These are phyloP conservation scores for Graphiopsis chlorocephala DNA, from an alignment of 2,329 filamentous ascomycete species.

Conservation along the genomic window DNA sequence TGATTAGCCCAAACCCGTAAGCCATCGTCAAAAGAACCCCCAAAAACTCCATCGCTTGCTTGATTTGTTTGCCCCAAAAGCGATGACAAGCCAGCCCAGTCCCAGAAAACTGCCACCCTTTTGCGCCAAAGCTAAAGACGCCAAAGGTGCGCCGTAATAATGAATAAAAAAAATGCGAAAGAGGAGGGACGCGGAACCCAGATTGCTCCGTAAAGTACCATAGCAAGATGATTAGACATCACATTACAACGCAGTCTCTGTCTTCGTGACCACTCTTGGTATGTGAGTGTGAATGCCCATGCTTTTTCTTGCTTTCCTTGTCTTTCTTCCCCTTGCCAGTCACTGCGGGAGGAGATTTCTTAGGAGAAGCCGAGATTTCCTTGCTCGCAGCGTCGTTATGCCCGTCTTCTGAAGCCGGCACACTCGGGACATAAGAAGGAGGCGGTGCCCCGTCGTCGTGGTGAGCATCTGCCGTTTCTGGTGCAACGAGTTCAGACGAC, in stretches of 20 bases:
- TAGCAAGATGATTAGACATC: conserved; percentile 12
- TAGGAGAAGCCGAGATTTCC: neutral
- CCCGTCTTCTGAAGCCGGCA: conserved; percentile 12
- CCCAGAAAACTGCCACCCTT: neutral
- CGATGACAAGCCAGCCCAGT: neutral
- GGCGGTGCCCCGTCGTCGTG: conserved; percentile 3
- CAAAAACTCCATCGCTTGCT: neutral
- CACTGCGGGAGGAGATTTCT: conserved; percentile 17
- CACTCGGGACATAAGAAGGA: conserved; percentile 11
- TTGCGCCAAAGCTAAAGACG: neutral
- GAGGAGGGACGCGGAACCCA: neutral
- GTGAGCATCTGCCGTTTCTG: conserved; percentile 8
- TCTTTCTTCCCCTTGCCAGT: conserved; percentile 27
- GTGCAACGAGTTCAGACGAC: conserved; percentile 16
- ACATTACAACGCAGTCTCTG: conserved; percentile 47
- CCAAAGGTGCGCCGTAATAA: neutral
- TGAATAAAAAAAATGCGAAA: neutral
- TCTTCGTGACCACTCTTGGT: conserved; percentile 35
- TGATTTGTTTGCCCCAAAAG: neutral
- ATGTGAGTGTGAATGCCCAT: conserved; percentile 25
- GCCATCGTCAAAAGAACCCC: neutral
- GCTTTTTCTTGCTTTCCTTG: conserved; percentile 31
- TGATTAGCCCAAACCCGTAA: neutral
- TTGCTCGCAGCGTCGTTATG: conserved; percentile 5
- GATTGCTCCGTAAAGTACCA: neutral